Evolutionary conservation across 75 land plant genomes (phyloP).

Genomic region (Ceratopteris richardii): DNA sequence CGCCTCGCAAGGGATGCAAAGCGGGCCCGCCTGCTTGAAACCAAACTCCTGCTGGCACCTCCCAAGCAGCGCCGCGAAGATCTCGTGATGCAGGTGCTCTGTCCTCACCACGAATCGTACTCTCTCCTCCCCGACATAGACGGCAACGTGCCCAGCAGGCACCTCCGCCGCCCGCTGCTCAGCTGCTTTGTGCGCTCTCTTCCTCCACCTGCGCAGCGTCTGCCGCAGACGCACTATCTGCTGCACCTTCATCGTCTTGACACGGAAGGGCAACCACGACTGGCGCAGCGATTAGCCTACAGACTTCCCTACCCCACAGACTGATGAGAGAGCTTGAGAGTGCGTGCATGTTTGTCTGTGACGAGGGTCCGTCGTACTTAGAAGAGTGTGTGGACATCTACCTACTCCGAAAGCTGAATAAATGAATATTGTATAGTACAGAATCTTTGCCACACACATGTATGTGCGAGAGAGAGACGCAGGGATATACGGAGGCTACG

Average conservation of each 20-base stretch:
- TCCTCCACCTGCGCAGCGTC: background rate
- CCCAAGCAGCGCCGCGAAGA: constrained; percentile 14
- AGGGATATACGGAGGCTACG: no score
- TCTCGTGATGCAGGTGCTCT: constrained; percentile 5
- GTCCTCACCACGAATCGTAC: constrained; percentile 13
- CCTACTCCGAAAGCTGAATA: no score
- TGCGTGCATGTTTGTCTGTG: no score
- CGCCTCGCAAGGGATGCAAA: constrained; percentile 23
- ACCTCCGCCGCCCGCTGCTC: background rate
- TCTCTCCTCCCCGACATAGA: constrained; percentile 22
- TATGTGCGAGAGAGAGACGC: no score
- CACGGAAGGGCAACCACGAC: no score
- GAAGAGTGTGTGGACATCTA: no score
- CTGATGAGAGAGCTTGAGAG: no score
- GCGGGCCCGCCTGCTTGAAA: constrained; percentile 19
- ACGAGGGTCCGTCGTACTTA: no score
- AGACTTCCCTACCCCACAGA: no score
- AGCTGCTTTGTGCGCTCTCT: background rate
- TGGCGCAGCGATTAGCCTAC: no score
- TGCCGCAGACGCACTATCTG: constrained; percentile 1
- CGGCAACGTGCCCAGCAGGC: constrained; percentile 16
- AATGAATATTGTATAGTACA: no score
- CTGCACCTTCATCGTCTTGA: background rate
- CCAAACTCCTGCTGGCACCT: constrained; percentile 21
- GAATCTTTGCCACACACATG: no score